Conservation (phyloP, 2,329 filamentous ascomycete species). For the Colletotrichum sp. region DNA sequence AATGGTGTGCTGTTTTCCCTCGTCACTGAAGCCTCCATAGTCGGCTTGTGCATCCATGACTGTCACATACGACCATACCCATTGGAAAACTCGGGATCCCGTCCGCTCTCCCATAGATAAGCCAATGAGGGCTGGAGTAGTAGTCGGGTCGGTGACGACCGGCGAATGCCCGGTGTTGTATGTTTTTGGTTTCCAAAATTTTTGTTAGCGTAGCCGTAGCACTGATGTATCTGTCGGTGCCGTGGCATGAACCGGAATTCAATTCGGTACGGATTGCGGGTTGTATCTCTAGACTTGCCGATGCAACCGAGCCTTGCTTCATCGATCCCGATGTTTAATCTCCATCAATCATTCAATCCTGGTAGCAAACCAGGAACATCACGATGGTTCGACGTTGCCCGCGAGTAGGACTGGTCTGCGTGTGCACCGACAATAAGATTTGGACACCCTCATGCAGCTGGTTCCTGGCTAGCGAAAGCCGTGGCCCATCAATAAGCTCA, state of each 20-base stretch:
- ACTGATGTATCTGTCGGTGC: neutral
- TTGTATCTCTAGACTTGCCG: neutral
- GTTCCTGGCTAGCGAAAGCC: neutral
- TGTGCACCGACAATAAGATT: neutral
- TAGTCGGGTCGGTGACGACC: neutral
- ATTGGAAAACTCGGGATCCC: neutral
- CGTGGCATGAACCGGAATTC: neutral
- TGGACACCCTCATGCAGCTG: neutral
- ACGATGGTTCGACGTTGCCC: neutral
- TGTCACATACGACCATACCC: neutral
- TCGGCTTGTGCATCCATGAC: accelerated
- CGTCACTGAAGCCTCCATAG: neutral
- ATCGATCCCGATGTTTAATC: neutral
- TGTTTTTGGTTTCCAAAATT: neutral
- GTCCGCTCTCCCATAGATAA: neutral
- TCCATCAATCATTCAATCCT: neutral
- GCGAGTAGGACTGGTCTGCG: neutral
- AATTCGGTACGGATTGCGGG: neutral
- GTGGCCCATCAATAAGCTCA: neutral
- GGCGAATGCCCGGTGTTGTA: neutral
- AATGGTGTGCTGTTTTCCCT: neutral
- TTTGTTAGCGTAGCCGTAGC: neutral
- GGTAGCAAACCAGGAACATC: neutral
- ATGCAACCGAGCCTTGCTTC: neutral
- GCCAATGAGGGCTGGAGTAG: neutral